Evolutionary conservation across 1,284 basidiomycete species (phyloP).

Genomic region (Volvariella surrecta): DNA sequence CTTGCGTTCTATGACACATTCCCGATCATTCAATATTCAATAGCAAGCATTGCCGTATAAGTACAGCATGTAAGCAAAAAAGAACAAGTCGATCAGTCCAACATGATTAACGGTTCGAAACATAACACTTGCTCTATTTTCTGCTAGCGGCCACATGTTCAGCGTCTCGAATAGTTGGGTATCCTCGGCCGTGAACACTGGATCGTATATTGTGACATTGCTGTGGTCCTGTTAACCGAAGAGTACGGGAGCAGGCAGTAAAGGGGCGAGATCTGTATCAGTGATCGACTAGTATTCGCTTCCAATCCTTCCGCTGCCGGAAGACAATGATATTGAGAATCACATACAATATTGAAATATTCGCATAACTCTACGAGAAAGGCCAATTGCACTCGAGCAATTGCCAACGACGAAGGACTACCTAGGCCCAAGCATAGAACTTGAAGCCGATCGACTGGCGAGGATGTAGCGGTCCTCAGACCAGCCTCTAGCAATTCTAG

Average conservation of each 20-base stretch:
- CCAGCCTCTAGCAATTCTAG: conserved; percentile 14
- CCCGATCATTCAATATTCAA: background rate
- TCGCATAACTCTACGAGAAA: conserved; percentile 51
- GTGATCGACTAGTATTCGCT: background rate
- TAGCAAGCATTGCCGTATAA: no score
- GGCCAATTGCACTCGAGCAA: conserved; percentile 58
- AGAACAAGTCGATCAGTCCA: background rate
- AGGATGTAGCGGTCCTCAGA: conserved; percentile 5
- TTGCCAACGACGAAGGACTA: conserved; percentile 50
- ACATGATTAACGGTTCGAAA: conserved; percentile 7
- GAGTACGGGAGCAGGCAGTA: conserved; percentile 4
- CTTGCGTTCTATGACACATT: conserved; percentile 23
- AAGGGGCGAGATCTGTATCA: background rate
- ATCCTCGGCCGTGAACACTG: conserved; percentile 59
- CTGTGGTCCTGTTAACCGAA: conserved; percentile 30
- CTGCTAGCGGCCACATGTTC: conserved; percentile 37
- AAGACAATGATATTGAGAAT: conserved; percentile 4
- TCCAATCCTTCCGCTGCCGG: background rate
- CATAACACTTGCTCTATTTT: conserved; percentile 40
- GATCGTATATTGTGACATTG: conserved; percentile 54
- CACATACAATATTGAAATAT: conserved; percentile 48
- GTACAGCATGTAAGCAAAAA: no score
- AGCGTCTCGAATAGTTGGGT: conserved; percentile 38
- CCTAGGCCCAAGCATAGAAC: conserved; percentile 63
- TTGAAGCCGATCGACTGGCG: conserved; percentile 9